Base-by-base conservation (phyloP, 2,329 filamentous ascomycete genomes). In the Sporothrix brunneoviolacea region DNA sequence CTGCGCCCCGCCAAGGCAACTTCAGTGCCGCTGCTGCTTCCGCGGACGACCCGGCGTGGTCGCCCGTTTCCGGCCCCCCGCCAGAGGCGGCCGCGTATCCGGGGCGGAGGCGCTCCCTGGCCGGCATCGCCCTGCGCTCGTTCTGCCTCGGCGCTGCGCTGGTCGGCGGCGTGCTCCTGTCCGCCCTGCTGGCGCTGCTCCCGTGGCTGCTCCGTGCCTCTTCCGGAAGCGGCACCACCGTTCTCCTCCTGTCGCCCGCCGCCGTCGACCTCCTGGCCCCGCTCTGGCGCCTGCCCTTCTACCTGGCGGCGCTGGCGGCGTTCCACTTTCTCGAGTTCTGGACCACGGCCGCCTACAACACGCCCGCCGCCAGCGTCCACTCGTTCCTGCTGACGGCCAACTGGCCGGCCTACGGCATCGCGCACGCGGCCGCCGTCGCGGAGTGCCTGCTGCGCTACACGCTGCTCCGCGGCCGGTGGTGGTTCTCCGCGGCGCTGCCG, bases 311-410 rank as follows among this genome's bases (percentile, higher is more conserved):
- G 13, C 82, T 97, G 42, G 78, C 84, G 22, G 60, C 85, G 27
- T 97, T 97, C 70, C 93, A 98, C 73, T 97, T 95, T 69, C 83
- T 97, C 66, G 93, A 98, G 69, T 98, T 91, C 74, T 95, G 83
- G 76, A 88, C 84, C 28, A 96, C 91, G 0, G 91, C 91, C 8
- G 73, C 76, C 50, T 88, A 86, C 70, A 97, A 97, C 68, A 88
- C 88, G 0, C 75, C 77, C 15, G 75, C 82, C 46, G 88, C 88
- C 18, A 79, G 76, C 21, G 73, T 91, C 18, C 78, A 79, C 48
- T 86, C 88, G 32, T 98, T 94, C 65, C 79, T 98, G 13, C 76
- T 97, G 32, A 84, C 83, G 33, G 82, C 81, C 44, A 98, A 98
- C 66, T 93, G 93, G 65, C 80, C 79, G 38, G 82, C 81, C 6